phyloP scores from a whole-genome alignment of 1,284 basidiomycete species.

The Mycosarcoma mackinlayi region DNA sequence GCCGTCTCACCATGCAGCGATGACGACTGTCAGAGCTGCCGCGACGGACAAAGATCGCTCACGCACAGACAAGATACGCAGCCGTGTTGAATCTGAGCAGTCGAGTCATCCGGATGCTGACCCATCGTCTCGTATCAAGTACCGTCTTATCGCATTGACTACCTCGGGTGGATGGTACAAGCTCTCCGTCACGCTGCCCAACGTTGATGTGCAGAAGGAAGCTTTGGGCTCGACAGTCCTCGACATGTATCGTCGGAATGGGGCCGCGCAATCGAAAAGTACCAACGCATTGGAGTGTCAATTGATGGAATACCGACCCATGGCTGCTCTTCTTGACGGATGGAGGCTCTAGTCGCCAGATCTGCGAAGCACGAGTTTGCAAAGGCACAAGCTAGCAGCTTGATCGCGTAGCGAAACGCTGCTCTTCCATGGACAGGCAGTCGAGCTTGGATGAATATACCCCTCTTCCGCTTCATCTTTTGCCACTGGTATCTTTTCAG shows the following conservation, averaged over 20 bases:
- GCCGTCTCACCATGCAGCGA: neutral
- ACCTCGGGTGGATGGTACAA: slow-evolving; percentile 62
- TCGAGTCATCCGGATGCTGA: neutral
- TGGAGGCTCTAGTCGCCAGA: slow-evolving; percentile 35
- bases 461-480: too few relatives aligned
- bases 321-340: slow-evolving; percentile 29
- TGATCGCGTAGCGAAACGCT: neutral
- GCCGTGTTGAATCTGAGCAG: neutral
- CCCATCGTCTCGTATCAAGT: neutral
- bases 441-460: too few relatives aligned
- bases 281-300: slow-evolving; percentile 20
- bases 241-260: slow-evolving; percentile 52
- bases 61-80: slow-evolving; percentile 4
- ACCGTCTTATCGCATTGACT: slow-evolving; percentile 54
- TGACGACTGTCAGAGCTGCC: neutral
- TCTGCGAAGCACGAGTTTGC: too few relatives aligned
- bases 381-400: too few relatives aligned
- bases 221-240: slow-evolving; percentile 40
- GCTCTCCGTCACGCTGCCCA: slow-evolving; percentile 34
- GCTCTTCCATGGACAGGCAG: neutral
- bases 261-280: slow-evolving; percentile 8
- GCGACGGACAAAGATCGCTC: neutral
- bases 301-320: slow-evolving; percentile 39
- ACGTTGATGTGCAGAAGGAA: neutral
- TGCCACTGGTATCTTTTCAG: too few relatives aligned